Base-by-base conservation (phyloP, 75 land plant genomes). In the Pinus tabuliformis region DNA sequence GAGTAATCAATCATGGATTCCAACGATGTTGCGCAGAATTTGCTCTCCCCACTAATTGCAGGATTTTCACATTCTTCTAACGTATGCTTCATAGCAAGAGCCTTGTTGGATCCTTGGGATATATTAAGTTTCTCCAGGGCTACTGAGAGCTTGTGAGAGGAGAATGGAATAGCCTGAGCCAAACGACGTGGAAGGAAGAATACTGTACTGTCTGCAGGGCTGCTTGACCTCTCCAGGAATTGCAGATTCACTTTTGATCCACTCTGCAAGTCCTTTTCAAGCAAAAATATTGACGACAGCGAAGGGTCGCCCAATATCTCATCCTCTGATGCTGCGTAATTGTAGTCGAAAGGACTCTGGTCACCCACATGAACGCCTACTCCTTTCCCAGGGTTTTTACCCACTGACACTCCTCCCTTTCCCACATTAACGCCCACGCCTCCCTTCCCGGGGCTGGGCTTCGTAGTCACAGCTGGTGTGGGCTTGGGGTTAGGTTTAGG, bases 231-330 rank as follows among this genome's bases (percentile, higher is more conserved):
- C 57, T 72, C 17, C 26, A 42, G 54, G 7, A 72, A 9, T 6
- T 49, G 28, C 3, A 72, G 16, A 12, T 17, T 28, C 9, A 33
- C 42, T 65, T 65, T 65, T 5, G 37, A 3, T 30, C 70, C 70
- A 36, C 6, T 6, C 18, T 65, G 70, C 8, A 65, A 36, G 1
- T 65, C 42, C 6, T 18, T 65, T 0, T 65, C 20, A 0, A 33
- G 42, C 14, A 62, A 61, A 59, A 75, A 62, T n/a, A n/a, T 59
- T 11, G 42, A 74, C 33, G 76, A 74, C 37, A 80, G 74, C 57
- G 73, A 76, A 73, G 77, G 81, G 17, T 73, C 56, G 18, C 54
- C 73, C 24, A 57, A 12, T 15, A 57, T 73, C 52, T 59, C 81
- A 39, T 64, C 45, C 4, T 42, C 45, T 6, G 45, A 42, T 42